Conservation (phyloP, 768 basidiomycete genomes). For the Strobilomyces echinocephalus region DNA sequence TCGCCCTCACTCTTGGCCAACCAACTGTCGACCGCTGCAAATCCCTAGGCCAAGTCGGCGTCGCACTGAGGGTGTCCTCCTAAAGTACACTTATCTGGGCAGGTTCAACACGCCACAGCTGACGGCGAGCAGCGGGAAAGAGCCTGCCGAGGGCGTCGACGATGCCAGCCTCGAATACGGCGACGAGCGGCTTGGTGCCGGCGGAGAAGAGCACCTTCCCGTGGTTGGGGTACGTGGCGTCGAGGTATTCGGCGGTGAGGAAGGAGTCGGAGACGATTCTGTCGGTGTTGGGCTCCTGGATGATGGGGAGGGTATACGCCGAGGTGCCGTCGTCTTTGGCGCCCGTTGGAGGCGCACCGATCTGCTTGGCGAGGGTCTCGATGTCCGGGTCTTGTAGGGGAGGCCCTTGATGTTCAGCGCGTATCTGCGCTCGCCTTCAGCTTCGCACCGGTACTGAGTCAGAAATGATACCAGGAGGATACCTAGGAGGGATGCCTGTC, state of each 20-base stretch:
- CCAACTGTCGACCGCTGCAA: constrained; percentile 28
- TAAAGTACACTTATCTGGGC: constrained; percentile 30
- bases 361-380: constrained; percentile 26
- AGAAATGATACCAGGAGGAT: constrained; percentile 23
- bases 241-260: constrained; percentile 44
- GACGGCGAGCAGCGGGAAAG: constrained; percentile 12
- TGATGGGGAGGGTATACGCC: constrained; percentile 39
- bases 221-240: constrained; percentile 34
- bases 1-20: constrained; percentile 26
- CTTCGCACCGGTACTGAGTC: background rate
- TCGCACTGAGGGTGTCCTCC: constrained; percentile 26
- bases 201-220: constrained; percentile 40
- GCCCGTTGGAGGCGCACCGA: constrained; percentile 31
- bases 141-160: constrained; percentile 8
- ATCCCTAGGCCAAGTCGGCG: constrained; percentile 25
- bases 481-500: background rate
- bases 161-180: constrained; percentile 32
- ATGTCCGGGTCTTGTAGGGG: constrained; percentile 40
- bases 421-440: constrained; percentile 21
- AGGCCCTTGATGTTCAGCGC: constrained; percentile 41
- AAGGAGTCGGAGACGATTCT: constrained; percentile 37
- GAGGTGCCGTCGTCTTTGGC: constrained; percentile 30
- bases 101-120: constrained; percentile 21
- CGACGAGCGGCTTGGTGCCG: constrained; percentile 37
- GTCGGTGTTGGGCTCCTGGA: constrained; percentile 35